phyloP scores from a whole-genome alignment of 2,329 filamentous ascomycete genomes.

The Drechslerella stenobrocha region DNA sequence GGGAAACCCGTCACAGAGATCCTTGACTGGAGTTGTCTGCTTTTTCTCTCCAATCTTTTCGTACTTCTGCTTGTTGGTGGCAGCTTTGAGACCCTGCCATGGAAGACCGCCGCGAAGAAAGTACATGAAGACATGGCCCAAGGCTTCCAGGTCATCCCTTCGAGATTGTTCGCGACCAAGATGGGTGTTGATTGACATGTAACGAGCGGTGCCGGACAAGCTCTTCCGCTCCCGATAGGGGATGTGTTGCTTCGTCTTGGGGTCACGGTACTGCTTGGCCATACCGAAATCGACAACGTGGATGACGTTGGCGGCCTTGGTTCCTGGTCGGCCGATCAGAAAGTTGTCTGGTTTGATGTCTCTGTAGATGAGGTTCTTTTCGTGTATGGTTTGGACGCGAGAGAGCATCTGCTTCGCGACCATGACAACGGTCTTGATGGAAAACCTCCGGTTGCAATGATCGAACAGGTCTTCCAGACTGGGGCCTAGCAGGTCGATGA shows the following conservation, averaged over 20 bases:
- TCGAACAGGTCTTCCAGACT: constrained; percentile 97
- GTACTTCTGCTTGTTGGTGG: constrained; percentile 92
- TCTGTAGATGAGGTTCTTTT: constrained; percentile 98
- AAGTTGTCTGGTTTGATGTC: constrained; percentile 99
- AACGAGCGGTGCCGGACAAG: constrained; percentile 90
- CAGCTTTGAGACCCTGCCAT: constrained; percentile 74
- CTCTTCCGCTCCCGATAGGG: constrained; percentile 97
- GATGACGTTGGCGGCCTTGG: constrained; percentile 95
- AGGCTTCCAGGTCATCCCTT: constrained; percentile 89
- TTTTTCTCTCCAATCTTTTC: constrained; percentile 99
- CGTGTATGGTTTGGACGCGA: constrained; percentile 89
- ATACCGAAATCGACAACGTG: constrained; percentile 99
- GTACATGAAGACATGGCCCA: constrained; percentile 75
- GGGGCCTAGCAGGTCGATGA: constrained; percentile 93
- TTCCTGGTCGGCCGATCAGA: constrained; percentile 86
- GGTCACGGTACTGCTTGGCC: constrained; percentile 98
- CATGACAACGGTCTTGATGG: constrained; percentile 98
- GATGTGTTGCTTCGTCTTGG: constrained; percentile 98
- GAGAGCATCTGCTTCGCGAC: constrained; percentile 90
- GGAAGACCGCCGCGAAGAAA: constrained; percentile 71
- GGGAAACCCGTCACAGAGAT: constrained; percentile 92
- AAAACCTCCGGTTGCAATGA: constrained; percentile 91
- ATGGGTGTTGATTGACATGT: constrained; percentile 99
- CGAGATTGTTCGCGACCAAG: constrained; percentile 93
- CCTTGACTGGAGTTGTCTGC: constrained; percentile 95